These are phyloP conservation scores for Kurtzmaniella cleridarum DNA, from an alignment of 805 yeast species.

Conservation along the genomic window DNA sequence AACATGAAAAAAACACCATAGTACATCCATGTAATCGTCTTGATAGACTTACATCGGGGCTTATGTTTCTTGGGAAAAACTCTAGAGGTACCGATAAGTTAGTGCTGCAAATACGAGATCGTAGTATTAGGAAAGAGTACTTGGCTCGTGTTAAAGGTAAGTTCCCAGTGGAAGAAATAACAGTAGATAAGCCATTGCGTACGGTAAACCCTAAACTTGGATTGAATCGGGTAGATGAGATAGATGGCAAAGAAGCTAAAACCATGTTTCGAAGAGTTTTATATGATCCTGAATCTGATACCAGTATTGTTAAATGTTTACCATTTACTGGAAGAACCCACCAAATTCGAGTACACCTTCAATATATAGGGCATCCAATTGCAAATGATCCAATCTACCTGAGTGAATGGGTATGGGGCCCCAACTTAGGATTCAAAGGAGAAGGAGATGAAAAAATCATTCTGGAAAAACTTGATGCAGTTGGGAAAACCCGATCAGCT, in stretches of 20 bases:
- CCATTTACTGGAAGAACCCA: slow-evolving; percentile 95
- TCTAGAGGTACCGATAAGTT: slow-evolving; percentile 73
- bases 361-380: slow-evolving; percentile 50
- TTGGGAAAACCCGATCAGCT: slow-evolving; percentile 69
- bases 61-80: slow-evolving; percentile 85
- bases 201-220: slow-evolving; percentile 74
- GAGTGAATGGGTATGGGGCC: slow-evolving; percentile 77
- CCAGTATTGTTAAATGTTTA: slow-evolving; percentile 72
- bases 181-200: slow-evolving; percentile 60
- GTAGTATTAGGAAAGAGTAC: slow-evolving; percentile 76
- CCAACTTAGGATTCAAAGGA: slow-evolving; percentile 57
- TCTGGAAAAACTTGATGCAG: slow-evolving; percentile 44
- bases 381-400: slow-evolving; percentile 73
- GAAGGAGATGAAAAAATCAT: slow-evolving; percentile 46
- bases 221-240: slow-evolving; percentile 47
- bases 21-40: slow-evolving; percentile 83
- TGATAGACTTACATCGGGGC: slow-evolving; percentile 87
- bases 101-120: slow-evolving; percentile 64
- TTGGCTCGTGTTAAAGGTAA: slow-evolving; percentile 84
- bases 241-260: slow-evolving; percentile 62
- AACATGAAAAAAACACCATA: slow-evolving; percentile 57
- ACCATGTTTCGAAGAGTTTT: slow-evolving; percentile 66
- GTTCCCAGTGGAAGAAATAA: slow-evolving; percentile 52
- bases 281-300: slow-evolving; percentile 51
- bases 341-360: slow-evolving; percentile 91